Base-by-base conservation (phyloP, 1,284 basidiomycete genomes). In the Apiotrichum montevideense region DNA sequence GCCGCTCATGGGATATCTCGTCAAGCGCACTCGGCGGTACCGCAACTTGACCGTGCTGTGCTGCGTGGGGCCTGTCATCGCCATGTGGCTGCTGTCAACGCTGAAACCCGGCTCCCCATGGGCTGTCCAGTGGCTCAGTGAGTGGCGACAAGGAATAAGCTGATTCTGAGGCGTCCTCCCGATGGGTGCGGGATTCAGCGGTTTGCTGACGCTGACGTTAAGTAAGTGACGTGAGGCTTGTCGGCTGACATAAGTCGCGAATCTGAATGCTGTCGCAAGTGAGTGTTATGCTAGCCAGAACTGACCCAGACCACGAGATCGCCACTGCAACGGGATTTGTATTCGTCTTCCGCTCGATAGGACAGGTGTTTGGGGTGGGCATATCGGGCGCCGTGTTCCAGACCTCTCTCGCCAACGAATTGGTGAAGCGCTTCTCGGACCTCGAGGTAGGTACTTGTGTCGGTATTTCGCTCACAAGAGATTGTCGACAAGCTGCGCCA, bases 341-440 rank as follows among this genome's bases (percentile, higher is more conserved):
- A 4, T 66, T 65, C 35, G 62, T 69, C 32, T 69, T 60, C 53
- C 60, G 67, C 10, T 57, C 54, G n/a, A 47, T 66, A 8, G 67
- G 67, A 1, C 67, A 67, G 49, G 63, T 69, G 1, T 63, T 66
- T 44, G 66, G 66, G 7, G 66, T 69, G 1, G 67, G 63, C 15
- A 52, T 66, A 11, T 64, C 64, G 2, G 65, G 66, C 21, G 67
- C 67, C 2, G 63, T 66, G 13, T 62, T 66, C 51, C 67, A 69
- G 54, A 49, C 48, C 7, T 60, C 64, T 1, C 54, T 67, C 4
- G 42, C 56, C 3, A 15, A 10, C 5, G 53, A 67, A 47, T 58
- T 69, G 6, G 15, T 44, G 7, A 50, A 47, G 13, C 44, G 63
- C 6, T 65, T 67, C 48, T 40, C 58, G 3, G 55, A 50, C 11